Evolutionary conservation across 345 rosid species (phyloP).

Genomic region (Carallia brachiata): DNA sequence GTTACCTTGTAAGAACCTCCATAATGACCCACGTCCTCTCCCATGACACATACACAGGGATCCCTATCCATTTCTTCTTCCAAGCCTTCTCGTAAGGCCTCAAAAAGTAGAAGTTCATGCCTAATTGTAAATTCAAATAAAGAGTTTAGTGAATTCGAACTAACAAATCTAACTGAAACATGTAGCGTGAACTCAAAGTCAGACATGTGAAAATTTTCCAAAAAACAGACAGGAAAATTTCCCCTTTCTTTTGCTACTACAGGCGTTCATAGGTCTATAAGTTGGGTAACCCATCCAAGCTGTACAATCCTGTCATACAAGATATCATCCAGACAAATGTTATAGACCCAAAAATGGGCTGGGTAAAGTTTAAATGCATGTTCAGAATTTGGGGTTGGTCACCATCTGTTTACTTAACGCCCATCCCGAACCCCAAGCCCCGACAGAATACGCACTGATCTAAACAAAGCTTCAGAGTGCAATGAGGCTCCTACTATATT

Average conservation of each 20-base stretch:
- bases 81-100: constrained; percentile 88
- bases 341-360: not conserved
- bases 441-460: too few relatives aligned
- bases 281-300: too few relatives aligned
- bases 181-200: too few relatives aligned
- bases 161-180: not conserved
- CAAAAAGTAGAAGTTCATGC: constrained; percentile 85
- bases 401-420: not conserved
- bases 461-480: too few relatives aligned
- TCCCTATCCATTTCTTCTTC: constrained; percentile 99
- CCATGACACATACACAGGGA: constrained; percentile 78
- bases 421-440: not conserved
- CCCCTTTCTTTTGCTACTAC: not conserved
- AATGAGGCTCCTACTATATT: too few relatives aligned
- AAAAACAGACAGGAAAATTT: too few relatives aligned
- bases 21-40: constrained; percentile 98
- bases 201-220: too few relatives aligned
- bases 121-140: constrained; percentile 33
- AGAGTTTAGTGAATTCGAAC: not conserved
- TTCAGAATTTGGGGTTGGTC: not conserved
- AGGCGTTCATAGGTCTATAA: not conserved
- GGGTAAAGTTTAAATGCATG: not conserved
- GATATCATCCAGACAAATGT: not conserved
- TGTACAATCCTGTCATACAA: not conserved
- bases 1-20: constrained; percentile 99